Evolutionary conservation across 306 rosid species (phyloP), one percentile per base, ranked within the genome.

Genomic region (Arachis hypogaea): DNA sequence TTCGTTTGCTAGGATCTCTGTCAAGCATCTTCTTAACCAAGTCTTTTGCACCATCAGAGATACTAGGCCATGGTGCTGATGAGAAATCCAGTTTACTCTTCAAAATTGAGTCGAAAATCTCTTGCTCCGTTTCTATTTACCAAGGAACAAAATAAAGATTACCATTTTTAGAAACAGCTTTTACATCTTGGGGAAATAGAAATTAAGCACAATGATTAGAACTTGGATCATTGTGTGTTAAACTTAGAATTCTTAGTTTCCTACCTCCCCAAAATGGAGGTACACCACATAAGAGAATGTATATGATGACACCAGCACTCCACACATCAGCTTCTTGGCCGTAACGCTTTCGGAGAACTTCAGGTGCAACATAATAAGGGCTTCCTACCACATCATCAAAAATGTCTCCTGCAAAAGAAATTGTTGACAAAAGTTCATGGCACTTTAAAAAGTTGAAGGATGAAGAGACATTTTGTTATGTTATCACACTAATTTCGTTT

Each of bases 181-280:
- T 41, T 77, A 73, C 73, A 51, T 58, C 1, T 28, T 0, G 51
- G 11, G 41, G 16, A 59, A 47, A 70, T 44, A 49, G 18, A 65
- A 18, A 67, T 4, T 41, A 41, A 41, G 59, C 36, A 49, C 72
- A 59, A 66, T 16, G 43, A 30, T 55, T 33, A 33, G 38, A 33
- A 33, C 2, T 33, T 29, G 33, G 43, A 67, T 14, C 63, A 68
- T 44, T 42, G 38, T 28, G 42, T 22, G 66, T 12, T 61, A 76
- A 33, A 40, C n/a, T 57, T 49, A n/a, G 73, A 69, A 28, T 10
- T 61, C 86, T 82, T 86, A 22, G 28, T 22, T 22, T 22, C 28
- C 28, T 22, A 91, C 98, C 97, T 4, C 83, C 98, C 97, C 97
- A 93, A 84, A 91, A 93, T 62, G 98, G 98, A 85, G 98, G 98